Conservation (phyloP, 331 rosid species). For the Saraca asoca region DNA sequence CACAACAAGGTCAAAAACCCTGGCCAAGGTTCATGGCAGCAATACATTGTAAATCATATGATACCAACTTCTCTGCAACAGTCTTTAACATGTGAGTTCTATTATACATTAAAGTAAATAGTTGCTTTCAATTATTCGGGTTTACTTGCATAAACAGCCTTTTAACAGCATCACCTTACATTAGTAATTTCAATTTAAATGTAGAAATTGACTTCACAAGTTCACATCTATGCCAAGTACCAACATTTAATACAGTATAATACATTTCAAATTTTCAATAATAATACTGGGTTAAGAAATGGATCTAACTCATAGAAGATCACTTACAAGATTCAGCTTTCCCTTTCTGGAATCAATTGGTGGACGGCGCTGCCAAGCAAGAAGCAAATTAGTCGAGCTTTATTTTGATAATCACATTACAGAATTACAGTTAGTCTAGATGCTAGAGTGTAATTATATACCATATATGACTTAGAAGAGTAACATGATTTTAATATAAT, state of each 20-base stretch:
- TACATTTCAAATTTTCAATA: slow-evolving; percentile 11
- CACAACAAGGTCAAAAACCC: not conserved
- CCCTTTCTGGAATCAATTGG: slow-evolving; percentile 78
- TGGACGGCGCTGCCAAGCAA: slow-evolving; percentile 87
- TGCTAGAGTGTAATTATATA: slow-evolving; percentile 25
- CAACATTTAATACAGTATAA: not conserved
- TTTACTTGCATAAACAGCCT: slow-evolving; percentile 9
- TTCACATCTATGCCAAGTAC: slow-evolving; percentile 4
- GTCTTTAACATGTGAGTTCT: not conserved
- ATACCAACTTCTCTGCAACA: not conserved
- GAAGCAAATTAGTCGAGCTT: slow-evolving; percentile 37
- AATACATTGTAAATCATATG: not conserved
- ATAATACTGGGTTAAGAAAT: slow-evolving; percentile 8
- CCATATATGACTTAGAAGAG: not conserved
- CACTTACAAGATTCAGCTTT: slow-evolving; percentile 80
- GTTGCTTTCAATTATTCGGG: slow-evolving; percentile 21
- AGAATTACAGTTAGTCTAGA: slow-evolving; percentile 18
- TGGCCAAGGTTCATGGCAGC: not conserved
- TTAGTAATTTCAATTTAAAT: slow-evolving; percentile 24
- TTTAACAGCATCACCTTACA: not conserved
- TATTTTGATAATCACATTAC: slow-evolving; percentile 23
- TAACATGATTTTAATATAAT: slow-evolving; percentile 4
- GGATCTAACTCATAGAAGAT: slow-evolving; percentile 27
- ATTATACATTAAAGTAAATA: not conserved
- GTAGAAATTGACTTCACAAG: slow-evolving; percentile 1